Evolutionary conservation across 2,329 filamentous ascomycete species (phyloP).

Genomic region (Pseudocercospora eumusae): DNA sequence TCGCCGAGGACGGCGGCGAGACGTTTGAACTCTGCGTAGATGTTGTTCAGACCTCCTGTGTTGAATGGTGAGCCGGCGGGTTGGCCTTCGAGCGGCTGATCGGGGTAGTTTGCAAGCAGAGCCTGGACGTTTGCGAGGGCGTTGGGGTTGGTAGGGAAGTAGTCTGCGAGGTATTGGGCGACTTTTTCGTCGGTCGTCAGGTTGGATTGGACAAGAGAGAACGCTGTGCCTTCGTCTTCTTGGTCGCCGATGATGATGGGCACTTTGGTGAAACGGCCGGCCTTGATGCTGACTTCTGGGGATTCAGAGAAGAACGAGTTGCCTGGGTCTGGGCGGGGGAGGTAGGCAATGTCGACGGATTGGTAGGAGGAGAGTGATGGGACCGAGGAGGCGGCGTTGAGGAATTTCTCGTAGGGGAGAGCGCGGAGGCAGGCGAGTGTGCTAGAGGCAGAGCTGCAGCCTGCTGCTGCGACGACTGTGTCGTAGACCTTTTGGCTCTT

Average conservation of each 20-base stretch:
- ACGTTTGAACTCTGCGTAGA: constrained; percentile 76
- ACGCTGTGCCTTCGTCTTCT: constrained; percentile 65
- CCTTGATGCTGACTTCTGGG: constrained; percentile 58
- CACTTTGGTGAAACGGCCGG: constrained; percentile 44
- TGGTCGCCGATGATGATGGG: constrained; percentile 68
- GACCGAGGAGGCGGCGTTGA: constrained; percentile 69
- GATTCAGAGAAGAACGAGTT: constrained; percentile 62
- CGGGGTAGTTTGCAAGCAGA: constrained; percentile 64
- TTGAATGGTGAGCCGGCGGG: constrained; percentile 70
- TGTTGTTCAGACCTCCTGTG: constrained; percentile 65
- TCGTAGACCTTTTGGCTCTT: constrained; percentile 28
- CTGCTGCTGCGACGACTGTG: constrained; percentile 17
- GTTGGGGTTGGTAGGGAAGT: constrained; percentile 54
- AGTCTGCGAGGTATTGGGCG: constrained; percentile 63
- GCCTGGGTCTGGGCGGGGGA: constrained; percentile 66
- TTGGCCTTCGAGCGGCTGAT: constrained; percentile 47
- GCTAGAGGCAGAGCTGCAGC: constrained; percentile 33
- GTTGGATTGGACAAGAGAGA: constrained; percentile 66
- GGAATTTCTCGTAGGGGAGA: constrained; percentile 39
- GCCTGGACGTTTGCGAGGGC: constrained; percentile 45
- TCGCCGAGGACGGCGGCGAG: constrained; percentile 73
- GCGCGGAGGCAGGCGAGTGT: constrained; percentile 21
- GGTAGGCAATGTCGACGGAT: constrained; percentile 67
- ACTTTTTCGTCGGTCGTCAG: constrained; percentile 63
- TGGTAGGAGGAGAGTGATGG: constrained; percentile 66